Evolutionary conservation across 2,329 filamentous ascomycete species (phyloP), one percentile per base, ranked within the genome.

Genomic region (Lizonia empirigonia): DNA sequence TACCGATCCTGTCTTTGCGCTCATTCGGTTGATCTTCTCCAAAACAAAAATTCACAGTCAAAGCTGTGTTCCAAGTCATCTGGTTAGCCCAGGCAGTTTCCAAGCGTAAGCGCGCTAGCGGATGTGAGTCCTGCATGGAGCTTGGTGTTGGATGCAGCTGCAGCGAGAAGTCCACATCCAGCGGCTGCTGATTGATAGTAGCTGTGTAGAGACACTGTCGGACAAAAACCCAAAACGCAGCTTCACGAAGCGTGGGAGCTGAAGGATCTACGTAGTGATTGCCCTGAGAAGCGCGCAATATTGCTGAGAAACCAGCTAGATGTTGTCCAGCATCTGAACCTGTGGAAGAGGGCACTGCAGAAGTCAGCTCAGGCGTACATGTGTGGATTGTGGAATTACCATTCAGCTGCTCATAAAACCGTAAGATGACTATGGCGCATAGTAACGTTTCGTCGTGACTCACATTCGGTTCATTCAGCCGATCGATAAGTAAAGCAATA

Each of bases 141-240:
- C 42, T 19, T 29, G 67, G 62, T 1, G 46, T 48, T 8, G 67
- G 67, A 29, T 64, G 57, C 12, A 71, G 37, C 35, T 59, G 54
- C 12, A 71, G 42, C 4, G 58, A 62, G 16, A 69, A 65, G 36
- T 70, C 67, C 23, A 71, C 50, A 19, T 70, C 62, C 4, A 59
- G 68, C 4, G 65, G 58, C 33, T 67, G 64, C 47, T 71, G 67
- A 26, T 70, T 66, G 23, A 70, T 64, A 6, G 65, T 69, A 9
- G 67, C 63, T 24, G 59, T 71, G 39, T 69, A 70, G 7, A 71
- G 58, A 36, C 65, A 70, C 42, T 71, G 68, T 10, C 66, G 62
- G 19, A 71, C 66, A 35, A 70, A 69, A 7, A 71, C 63, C 67
- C 65, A 69, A 34, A 70, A 71, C 7, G 67, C 63, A 36, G 68